Evolutionary conservation across 257 asterid genomes (phyloP), one percentile per base, ranked within the genome.

Genomic region (Verbascum thapsus): DNA sequence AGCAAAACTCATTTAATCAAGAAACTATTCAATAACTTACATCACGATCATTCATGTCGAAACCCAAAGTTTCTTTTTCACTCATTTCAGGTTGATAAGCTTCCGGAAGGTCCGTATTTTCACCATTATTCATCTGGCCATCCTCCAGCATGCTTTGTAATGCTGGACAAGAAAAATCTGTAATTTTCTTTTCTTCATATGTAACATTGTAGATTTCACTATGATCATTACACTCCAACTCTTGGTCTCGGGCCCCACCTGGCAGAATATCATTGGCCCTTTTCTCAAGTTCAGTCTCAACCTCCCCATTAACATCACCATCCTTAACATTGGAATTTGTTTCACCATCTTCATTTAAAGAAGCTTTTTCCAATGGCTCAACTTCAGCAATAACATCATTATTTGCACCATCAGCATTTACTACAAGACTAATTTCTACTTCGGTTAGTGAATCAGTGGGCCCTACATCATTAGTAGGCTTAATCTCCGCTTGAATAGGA

Each of bases 1-100:
- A 63, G 63, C 32, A 11, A 62, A 59, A 17, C 58, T 67, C 70
- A n/a, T n/a, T n/a, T n/a, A 12, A 8, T 8, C 12, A 20, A 35
- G 18, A 37, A 56, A 59, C 13, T 3, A 53, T 15, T 17, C 39
- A 38, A 22, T 8, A 69, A 80, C 95, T 82, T 74, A 89, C 96
- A 69, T 78, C 81, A 69, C 26, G 82, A 63, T 79, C 80, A 23
- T 47, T 74, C 72, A 68, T 64, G 59, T 68, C 76, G 55, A 74
- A 67, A 30, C 77, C 72, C 41, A 64, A n/a, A n/a, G n/a, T 35
- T 67, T 78, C 94, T 39, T 67, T 72, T 71, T 73, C 86, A 53
- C 53, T 66, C 74, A 70, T 47, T 53, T 66, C 68, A 57, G 75
- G 65, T 11, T 56, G 77, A 79, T 76, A 72, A 70, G 65, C 55